These are phyloP conservation scores for Capsicum pubescens DNA, from an alignment of 257 asterid genomes.

Conservation along the genomic window DNA sequence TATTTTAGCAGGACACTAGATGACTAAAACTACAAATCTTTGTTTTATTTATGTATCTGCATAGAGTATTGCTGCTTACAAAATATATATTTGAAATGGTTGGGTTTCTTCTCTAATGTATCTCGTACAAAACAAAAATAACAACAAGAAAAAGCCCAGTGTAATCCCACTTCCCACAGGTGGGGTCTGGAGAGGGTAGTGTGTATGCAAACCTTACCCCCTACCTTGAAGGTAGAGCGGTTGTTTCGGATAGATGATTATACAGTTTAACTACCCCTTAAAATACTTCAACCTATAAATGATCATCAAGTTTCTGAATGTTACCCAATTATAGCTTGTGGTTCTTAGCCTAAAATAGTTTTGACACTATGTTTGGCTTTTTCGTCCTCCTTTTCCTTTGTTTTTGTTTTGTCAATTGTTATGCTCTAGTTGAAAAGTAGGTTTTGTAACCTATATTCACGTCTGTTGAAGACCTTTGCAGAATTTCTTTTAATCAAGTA, in stretches of 20 bases:
- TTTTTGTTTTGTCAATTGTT: slow-evolving; percentile 2
- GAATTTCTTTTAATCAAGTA: slow-evolving; percentile 17
- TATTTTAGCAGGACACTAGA: not conserved
- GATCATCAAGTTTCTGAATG: not conserved
- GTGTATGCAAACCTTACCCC: too few relatives aligned
- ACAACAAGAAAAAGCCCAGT: too few relatives aligned
- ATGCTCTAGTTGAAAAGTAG: not conserved
- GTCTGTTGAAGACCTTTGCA: not conserved
- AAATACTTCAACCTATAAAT: not conserved
- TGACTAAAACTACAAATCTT: slow-evolving; percentile 2
- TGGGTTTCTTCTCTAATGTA: not conserved
- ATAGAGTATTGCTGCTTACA: not conserved
- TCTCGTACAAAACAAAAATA: not conserved
- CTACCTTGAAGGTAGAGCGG: too few relatives aligned
- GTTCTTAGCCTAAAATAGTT: not conserved
- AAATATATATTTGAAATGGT: not conserved
- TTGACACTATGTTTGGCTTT: not conserved
- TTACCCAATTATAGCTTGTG: not conserved
- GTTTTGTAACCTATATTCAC: not conserved
- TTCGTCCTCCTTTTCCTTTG: not conserved
- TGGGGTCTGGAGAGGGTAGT: too few relatives aligned
- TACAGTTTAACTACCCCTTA: not conserved
- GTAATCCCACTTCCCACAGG: too few relatives aligned
- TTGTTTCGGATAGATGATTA: too few relatives aligned
- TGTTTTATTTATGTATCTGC: not conserved